Evolutionary conservation across 164 flowering plant genomes (phyloP), one percentile per base, ranked within the genome.

Genomic region (Litsea cubeba): DNA sequence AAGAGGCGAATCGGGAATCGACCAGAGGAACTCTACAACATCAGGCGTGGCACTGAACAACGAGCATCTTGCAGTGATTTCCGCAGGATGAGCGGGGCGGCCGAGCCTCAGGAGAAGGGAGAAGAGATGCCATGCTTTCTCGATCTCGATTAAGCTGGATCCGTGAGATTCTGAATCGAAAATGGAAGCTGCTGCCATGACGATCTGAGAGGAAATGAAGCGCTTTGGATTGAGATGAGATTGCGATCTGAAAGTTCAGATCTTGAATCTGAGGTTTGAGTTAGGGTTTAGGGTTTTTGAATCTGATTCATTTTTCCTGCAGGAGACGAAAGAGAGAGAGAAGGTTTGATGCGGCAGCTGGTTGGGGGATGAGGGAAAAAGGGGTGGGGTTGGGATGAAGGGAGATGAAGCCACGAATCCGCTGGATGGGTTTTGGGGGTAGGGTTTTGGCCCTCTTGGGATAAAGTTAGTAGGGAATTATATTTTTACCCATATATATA

Each of bases 51-150:
- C n/a, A n/a, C n/a, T n/a, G n/a, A n/a, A n/a, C n/a, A n/a, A n/a
- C n/a, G n/a, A n/a, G n/a, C n/a, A n/a, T n/a, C n/a, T n/a, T n/a
- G n/a, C n/a, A n/a, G n/a, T n/a, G 2, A 88, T 79, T 46, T 86
- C 87, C 7, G 70, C 60, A 0, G 79, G 81, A 8, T 67, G 63
- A 20, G 70, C 74, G 0, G 89, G 88, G 17, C 79, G 80, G 3
- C 89, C 82, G 8, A 79, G 51, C 65, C 78, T 51, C 49, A 83
- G 22, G 58, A 88, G 26, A 10, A 79, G n/a, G 0, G 76, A 62
- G 23, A 77, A 28, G 1, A 88, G 32, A 49, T 83, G 75, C 87
- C 87, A 84, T 5, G 88, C 85, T 57, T 77, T 78, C 15, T 82
- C 83, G 12, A 15, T 78, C 63, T 76, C 80, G 5, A 14, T 50